phyloP scores from a whole-genome alignment of 2,329 filamentous ascomycete species.

The Colletotrichum spinosum region DNA sequence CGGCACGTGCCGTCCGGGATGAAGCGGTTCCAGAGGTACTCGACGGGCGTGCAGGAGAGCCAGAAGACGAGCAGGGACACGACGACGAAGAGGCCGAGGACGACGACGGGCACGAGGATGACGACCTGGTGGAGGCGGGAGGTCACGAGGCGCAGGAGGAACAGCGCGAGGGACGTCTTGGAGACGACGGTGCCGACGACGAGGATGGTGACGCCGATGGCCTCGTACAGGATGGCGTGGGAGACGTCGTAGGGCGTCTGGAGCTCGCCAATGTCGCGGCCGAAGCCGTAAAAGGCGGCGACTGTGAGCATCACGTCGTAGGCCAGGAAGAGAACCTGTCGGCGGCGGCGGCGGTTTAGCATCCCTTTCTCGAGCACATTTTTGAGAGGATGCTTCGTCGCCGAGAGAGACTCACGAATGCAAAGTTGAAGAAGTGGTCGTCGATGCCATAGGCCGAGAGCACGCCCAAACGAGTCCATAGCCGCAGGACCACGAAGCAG shows the following conservation, averaged over 20 bases:
- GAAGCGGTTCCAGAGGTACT: slow-evolving; percentile 34
- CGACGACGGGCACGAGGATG: slow-evolving; percentile 23
- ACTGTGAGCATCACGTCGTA: slow-evolving; percentile 35
- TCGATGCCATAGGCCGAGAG: slow-evolving; percentile 34
- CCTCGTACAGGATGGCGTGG: slow-evolving; percentile 31
- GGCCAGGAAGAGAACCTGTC: slow-evolving; percentile 26
- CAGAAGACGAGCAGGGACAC: slow-evolving; percentile 32
- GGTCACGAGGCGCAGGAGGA: slow-evolving; percentile 33
- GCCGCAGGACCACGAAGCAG: slow-evolving; percentile 48
- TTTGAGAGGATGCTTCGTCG: not conserved
- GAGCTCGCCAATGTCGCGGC: slow-evolving; percentile 26
- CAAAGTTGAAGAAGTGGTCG: slow-evolving; percentile 35
- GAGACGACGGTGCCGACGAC: slow-evolving; percentile 34
- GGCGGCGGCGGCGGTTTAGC: not conserved
- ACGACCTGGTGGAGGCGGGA: slow-evolving; percentile 20
- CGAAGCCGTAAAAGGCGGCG: slow-evolving; percentile 31
- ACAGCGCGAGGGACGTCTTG: slow-evolving; percentile 33
- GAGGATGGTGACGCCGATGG: slow-evolving; percentile 34
- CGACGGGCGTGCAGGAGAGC: slow-evolving; percentile 29
- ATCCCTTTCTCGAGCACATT: not conserved
- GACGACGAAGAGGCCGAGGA: slow-evolving; percentile 19
- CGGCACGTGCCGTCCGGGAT: slow-evolving; percentile 22
- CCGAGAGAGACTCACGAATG: slow-evolving; percentile 24
- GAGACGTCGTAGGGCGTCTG: slow-evolving; percentile 7
- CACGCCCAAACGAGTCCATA: slow-evolving; percentile 48